Evolutionary conservation across 768 basidiomycete genomes (phyloP).

Genomic region (Pleurotus pulmonarius): DNA sequence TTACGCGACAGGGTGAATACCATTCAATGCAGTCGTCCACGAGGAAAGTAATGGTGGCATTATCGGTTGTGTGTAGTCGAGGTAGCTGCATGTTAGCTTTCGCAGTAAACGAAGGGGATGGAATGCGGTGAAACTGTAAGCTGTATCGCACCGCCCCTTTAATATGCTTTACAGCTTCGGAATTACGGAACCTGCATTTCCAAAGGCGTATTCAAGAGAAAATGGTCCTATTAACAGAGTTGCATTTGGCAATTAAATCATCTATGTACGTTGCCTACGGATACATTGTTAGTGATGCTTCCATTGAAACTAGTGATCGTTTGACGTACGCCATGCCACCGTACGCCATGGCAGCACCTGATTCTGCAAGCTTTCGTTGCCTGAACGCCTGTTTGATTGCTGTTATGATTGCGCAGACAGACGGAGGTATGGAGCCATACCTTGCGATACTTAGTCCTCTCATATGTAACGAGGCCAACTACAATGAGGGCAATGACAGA

Average conservation of each 20-base stretch:
- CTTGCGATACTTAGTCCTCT: conserved; percentile 84
- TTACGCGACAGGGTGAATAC: conserved; percentile 26
- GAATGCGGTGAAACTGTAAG: no score
- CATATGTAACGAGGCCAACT: conserved; percentile 81
- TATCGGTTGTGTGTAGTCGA: conserved; percentile 22
- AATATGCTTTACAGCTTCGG: background rate
- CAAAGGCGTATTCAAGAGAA: background rate
- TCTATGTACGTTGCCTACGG: conserved; percentile 7
- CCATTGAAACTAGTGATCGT: background rate
- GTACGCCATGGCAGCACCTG: conserved; percentile 55
- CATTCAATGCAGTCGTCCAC: conserved; percentile 84
- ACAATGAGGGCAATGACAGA: conserved; percentile 80
- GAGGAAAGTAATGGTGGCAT: conserved; percentile 54
- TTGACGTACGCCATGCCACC: conserved; percentile 46
- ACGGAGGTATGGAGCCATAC: conserved; percentile 34
- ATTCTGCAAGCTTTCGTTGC: conserved; percentile 67
- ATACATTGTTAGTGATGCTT: background rate
- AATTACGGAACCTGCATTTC: background rate
- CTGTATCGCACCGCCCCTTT: no score
- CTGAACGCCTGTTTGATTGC: conserved; percentile 56
- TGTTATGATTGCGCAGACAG: background rate
- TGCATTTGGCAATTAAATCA: background rate
- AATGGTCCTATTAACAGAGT: background rate
- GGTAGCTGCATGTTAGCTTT: background rate
- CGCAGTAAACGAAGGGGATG: no score